phyloP scores from a whole-genome alignment of 306 rosid species.

The Begonia fuchsioides region DNA sequence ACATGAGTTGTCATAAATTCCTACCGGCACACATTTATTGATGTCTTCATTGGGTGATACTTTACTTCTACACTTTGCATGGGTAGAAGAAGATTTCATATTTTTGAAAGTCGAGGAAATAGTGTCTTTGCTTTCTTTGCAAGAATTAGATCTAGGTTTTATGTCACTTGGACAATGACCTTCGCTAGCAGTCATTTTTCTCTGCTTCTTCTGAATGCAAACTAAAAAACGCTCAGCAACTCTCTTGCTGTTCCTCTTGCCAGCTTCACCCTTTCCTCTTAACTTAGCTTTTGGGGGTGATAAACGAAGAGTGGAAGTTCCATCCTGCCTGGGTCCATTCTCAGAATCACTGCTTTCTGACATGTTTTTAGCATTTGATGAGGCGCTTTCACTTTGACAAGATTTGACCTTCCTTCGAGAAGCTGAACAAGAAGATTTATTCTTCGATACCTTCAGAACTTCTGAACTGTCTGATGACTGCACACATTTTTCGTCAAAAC shows the following conservation, averaged over 20 bases:
- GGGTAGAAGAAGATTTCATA: conserved; percentile 19
- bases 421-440: conserved; percentile 36
- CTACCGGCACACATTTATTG: conserved; percentile 29
- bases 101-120: conserved; percentile 27
- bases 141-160: conserved; percentile 29
- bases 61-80: conserved; percentile 33
- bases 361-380: conserved; percentile 74
- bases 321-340: conserved; percentile 56
- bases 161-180: conserved; percentile 28
- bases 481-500: conserved; percentile 42
- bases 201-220: conserved; percentile 84
- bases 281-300: conserved; percentile 42
- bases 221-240: conserved; percentile 84
- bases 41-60: conserved; percentile 17
- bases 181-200: conserved; percentile 47
- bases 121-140: conserved; percentile 26
- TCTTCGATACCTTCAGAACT: conserved; percentile 29
- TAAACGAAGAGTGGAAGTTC: conserved; percentile 29
- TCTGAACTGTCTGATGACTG: conserved; percentile 28
- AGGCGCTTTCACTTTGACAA: conserved; percentile 84
- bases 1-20: conserved; percentile 35
- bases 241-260: conserved; percentile 85
- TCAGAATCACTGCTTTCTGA: conserved; percentile 97
- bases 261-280: conserved; percentile 39
- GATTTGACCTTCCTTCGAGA: conserved; percentile 46